These are phyloP conservation scores for Aspergillus ochraceoroseus DNA, from an alignment of 2,329 filamentous ascomycete species.

Conservation along the genomic window DNA sequence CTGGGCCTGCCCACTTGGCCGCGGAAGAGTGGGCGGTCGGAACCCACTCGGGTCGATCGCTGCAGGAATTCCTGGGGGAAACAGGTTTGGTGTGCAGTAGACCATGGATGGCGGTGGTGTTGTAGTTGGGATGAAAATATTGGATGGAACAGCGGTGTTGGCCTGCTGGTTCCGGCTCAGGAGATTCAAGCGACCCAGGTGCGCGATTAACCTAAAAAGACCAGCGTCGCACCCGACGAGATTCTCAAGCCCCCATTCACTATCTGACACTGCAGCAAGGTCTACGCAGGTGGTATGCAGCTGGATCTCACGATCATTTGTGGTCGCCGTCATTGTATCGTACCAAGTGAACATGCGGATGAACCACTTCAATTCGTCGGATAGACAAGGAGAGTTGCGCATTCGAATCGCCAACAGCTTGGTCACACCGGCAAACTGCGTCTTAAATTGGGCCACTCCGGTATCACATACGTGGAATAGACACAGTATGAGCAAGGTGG, in stretches of 20 bases:
- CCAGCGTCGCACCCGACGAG: conserved; percentile 80
- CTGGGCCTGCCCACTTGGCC: conserved; percentile 19
- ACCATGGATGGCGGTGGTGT: conserved; percentile 35
- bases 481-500: conserved; percentile 80
- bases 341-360: conserved; percentile 91
- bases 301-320: conserved; percentile 86
- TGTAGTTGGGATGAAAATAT: conserved; percentile 19
- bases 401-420: conserved; percentile 78
- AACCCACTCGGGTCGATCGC: conserved; percentile 41
- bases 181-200: conserved; percentile 77
- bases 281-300: conserved; percentile 61
- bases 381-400: conserved; percentile 55
- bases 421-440: conserved; percentile 87
- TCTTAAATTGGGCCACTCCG: conserved; percentile 86
- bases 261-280: conserved; percentile 58
- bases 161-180: conserved; percentile 62
- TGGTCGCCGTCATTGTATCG: conserved; percentile 84
- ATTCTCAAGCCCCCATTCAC: conserved; percentile 74
- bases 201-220: conserved; percentile 79
- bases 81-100: conserved; percentile 24
- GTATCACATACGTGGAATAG: conserved; percentile 92
- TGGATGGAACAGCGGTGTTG: conserved; percentile 12
- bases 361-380: conserved; percentile 72
- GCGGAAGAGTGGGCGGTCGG: conserved; percentile 31
- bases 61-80: conserved; percentile 18